Conservation (phyloP, 768 basidiomycete species). For the Auricularia auricula-judae region DNA sequence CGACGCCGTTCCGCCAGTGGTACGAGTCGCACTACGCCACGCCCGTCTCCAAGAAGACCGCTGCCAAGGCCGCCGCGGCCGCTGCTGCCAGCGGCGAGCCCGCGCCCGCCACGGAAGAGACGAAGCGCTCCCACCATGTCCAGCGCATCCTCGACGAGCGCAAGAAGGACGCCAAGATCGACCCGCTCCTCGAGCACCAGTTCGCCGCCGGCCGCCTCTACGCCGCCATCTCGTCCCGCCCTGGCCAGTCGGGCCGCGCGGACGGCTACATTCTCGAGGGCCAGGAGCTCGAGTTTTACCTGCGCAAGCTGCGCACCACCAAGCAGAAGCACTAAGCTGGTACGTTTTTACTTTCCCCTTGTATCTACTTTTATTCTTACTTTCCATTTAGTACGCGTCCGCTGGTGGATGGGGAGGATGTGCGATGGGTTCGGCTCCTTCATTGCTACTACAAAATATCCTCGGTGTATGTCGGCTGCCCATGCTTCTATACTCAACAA, state of each 20-base stretch:
- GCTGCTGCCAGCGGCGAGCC: conserved; percentile 30
- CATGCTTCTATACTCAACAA: neutral
- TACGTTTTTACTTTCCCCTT: neutral
- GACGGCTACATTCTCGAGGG: conserved; percentile 98
- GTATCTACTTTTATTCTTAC: neutral
- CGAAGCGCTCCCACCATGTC: conserved; percentile 83
- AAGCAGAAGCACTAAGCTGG: conserved; percentile 73
- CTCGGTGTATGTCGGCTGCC: neutral
- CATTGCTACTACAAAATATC: neutral
- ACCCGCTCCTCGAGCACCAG: conserved; percentile 77
- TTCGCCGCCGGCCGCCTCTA: conserved; percentile 94
- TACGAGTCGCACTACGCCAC: conserved; percentile 96
- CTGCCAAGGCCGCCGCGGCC: conserved; percentile 45
- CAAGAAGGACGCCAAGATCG: conserved; percentile 93
- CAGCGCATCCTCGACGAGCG: conserved; percentile 79
- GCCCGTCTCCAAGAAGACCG: conserved; percentile 79
- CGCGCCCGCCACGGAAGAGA: conserved; percentile 35
- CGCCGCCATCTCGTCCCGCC: conserved; percentile 86
- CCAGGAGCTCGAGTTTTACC: conserved; percentile 97
- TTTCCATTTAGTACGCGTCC: neutral
- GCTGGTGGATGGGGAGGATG: neutral
- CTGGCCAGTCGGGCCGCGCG: conserved; percentile 91
- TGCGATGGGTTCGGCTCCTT: neutral
- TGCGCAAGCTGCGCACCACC: conserved; percentile 83
- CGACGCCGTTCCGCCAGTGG: conserved; percentile 99